Percentiles rank a stretch among this genome's conserved stretches.
phyloP scores from a whole-genome alignment of 2,329 filamentous ascomycete genomes.

The Fusarium sp. region DNA sequence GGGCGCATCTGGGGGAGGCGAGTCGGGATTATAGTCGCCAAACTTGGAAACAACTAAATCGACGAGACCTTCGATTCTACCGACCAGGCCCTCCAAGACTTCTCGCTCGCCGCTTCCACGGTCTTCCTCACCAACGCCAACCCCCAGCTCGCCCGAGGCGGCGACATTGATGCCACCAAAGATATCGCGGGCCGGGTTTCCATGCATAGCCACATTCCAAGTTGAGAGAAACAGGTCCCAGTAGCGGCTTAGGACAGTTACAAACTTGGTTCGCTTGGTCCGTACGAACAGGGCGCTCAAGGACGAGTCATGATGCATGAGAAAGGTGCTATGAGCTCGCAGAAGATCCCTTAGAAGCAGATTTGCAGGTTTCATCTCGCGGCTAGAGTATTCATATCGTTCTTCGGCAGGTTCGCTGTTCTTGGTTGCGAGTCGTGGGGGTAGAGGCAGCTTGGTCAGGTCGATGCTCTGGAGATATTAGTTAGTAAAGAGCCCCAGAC shows the following conservation, averaged over 20 bases:
- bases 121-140: conserved; percentile 95
- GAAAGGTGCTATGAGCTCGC: conserved; percentile 82
- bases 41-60: conserved; percentile 90
- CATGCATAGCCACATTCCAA: conserved; percentile 91
- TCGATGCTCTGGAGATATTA: conserved; percentile 62
- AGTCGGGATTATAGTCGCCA: conserved; percentile 58
- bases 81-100: conserved; percentile 87
- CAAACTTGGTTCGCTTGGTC: conserved; percentile 71
- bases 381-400: conserved; percentile 80
- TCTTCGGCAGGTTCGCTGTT: conserved; percentile 52
- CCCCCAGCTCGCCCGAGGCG: conserved; percentile 86
- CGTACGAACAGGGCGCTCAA: conserved; percentile 73
- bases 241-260: conserved; percentile 75
- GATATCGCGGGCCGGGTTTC: conserved; percentile 81
- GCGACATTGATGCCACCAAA: conserved; percentile 88
- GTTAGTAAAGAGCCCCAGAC: conserved; percentile 8
- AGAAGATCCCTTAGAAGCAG: conserved; percentile 81
- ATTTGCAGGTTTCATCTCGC: conserved; percentile 84
- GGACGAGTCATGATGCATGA: conserved; percentile 83
- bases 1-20: conserved; percentile 37
- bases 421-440: conserved; percentile 58
- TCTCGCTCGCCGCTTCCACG: conserved; percentile 92
- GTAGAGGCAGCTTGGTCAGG: conserved; percentile 74
- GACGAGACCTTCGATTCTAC: conserved; percentile 80
- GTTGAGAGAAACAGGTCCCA: conserved; percentile 75